Base-by-base conservation (phyloP, 176 grass and related monocot species). In the Avena eriantha region DNA sequence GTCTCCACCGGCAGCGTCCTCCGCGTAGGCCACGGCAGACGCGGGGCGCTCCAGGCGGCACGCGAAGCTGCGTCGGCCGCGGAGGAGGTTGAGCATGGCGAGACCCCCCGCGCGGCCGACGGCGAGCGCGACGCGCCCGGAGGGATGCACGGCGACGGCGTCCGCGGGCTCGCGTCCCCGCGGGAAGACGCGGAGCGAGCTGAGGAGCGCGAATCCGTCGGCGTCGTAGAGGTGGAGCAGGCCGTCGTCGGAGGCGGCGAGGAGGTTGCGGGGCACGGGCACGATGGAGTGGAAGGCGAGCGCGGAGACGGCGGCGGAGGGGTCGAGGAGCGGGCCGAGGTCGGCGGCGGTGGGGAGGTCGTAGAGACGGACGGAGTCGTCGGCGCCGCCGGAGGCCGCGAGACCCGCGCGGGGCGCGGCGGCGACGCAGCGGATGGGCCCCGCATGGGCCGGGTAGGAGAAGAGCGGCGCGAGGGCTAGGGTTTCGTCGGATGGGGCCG, bases 321-420 rank as follows among this genome's bases (percentile, higher is more conserved):
- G 92, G 48, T 96, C 90, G 67, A 99, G 89, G 47, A 99, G 94
- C 80, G 89, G 73, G 21, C 94, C 94, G 41, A 95, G 71, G 90
- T 96, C 94, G 60, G 87, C 83, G 21, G 92, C 80, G 51, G 94
- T 15, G 2, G 85, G 74, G 47, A 99, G 90, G 87, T 99, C 92
- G 82, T 99, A 99, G 63, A 99, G 89, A 65, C 91, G 90, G 72
- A 96, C 75, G 65, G 92, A 90, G 59, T 96, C 92, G 73, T 99
- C 94, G 45, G 89, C 76, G 58, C 92, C 87, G 76, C 94, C 97
- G 0, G 92, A 94, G 2, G 97, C 90, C 0, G 92, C 92, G 13
- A 92, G 74, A 0, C 86, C 90, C 1, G 76, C 84, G 0, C 88
- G 80, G 1, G 92, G 80, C 5, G 90, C 79, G 33, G 87, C 90